Percentiles rank a stretch among this genome's conserved stretches.
Evolutionary conservation across 2,329 filamentous ascomycete genomes (phyloP).

Genomic region (Hymenoscyphus fructigenus): DNA sequence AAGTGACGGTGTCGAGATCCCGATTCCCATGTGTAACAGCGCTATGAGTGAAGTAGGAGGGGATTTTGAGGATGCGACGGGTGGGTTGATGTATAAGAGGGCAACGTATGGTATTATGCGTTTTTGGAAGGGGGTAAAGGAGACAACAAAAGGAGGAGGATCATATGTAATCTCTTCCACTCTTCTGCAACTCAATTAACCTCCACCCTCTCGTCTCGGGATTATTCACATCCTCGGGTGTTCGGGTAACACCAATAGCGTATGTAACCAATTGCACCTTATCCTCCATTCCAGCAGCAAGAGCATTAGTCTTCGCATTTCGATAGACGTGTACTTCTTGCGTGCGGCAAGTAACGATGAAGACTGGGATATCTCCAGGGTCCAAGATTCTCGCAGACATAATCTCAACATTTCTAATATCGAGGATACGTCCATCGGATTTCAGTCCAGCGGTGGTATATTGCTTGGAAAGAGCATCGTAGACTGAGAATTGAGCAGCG

Average conservation of each 20-base stretch:
- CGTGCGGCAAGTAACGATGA: conserved; percentile 93
- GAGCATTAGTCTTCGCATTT: conserved; percentile 83
- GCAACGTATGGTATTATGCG: background rate
- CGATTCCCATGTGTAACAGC: background rate
- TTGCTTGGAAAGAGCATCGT: conserved; percentile 94
- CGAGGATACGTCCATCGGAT: conserved; percentile 90
- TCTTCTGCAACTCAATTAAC: conserved; percentile 98
- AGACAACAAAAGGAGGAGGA: conserved; percentile 5
- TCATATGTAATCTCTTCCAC: conserved; percentile 84
- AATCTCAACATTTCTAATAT: conserved; percentile 93
- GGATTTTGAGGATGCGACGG: background rate
- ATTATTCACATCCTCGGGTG: conserved; percentile 94
- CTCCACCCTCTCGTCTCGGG: conserved; percentile 96
- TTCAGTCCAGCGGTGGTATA: conserved; percentile 92
- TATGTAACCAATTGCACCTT: conserved; percentile 98
- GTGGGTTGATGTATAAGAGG: background rate
- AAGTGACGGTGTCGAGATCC: background rate
- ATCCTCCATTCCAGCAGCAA: conserved; percentile 97
- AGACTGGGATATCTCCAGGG: conserved; percentile 86
- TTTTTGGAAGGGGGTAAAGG: background rate
- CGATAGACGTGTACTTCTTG: conserved; percentile 98
- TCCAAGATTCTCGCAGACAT: conserved; percentile 77
- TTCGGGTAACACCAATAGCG: conserved; percentile 90
- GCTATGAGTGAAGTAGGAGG: background rate
- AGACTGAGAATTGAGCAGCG: conserved; percentile 93